Conservation (phyloP, 2,329 filamentous ascomycete species). For the Zymoseptoria pseudotritici region DNA sequence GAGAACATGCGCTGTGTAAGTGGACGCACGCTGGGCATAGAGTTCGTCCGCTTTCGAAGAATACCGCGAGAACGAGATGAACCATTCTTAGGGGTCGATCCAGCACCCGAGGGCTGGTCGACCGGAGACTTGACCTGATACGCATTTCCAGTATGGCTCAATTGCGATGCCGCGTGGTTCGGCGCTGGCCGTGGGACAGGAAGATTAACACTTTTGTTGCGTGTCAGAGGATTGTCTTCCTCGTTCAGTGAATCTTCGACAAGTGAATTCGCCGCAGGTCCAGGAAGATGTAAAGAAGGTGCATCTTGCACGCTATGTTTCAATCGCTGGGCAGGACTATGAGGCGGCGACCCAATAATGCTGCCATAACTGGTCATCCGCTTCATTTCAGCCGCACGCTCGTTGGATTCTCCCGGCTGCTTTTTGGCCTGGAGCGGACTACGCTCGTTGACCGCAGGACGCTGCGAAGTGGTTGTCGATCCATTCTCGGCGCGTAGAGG, state of each 20-base stretch:
- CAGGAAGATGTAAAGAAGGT: conserved; percentile 53
- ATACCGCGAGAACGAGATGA: conserved; percentile 23
- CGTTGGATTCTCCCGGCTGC: conserved; percentile 5
- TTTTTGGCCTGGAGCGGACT: conserved; percentile 20
- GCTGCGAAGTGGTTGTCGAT: background rate
- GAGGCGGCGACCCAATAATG: conserved; percentile 51
- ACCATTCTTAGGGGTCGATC: background rate
- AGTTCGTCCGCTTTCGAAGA: conserved; percentile 36
- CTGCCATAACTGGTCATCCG: conserved; percentile 53
- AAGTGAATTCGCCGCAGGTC: conserved; percentile 44
- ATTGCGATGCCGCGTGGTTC: conserved; percentile 16
- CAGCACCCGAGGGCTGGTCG: conserved; percentile 2
- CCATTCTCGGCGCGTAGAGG: background rate
- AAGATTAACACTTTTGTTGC: conserved; percentile 1
- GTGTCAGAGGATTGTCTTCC: background rate
- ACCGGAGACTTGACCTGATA: conserved; percentile 16
- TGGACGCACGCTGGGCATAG: conserved; percentile 26
- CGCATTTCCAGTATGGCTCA: conserved; percentile 21
- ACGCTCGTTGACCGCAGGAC: conserved; percentile 20
- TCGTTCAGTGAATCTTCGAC: background rate
- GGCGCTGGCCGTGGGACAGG: background rate
- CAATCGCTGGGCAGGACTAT: conserved; percentile 5
- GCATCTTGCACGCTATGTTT: conserved; percentile 25
- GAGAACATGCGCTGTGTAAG: conserved; percentile 23
- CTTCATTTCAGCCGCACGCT: conserved; percentile 1